Percentiles rank a stretch among this genome's conserved stretches.
These are phyloP conservation scores for Trichoderma asperellum DNA, from an alignment of 2,329 filamentous ascomycete genomes.

Conservation along the genomic window DNA sequence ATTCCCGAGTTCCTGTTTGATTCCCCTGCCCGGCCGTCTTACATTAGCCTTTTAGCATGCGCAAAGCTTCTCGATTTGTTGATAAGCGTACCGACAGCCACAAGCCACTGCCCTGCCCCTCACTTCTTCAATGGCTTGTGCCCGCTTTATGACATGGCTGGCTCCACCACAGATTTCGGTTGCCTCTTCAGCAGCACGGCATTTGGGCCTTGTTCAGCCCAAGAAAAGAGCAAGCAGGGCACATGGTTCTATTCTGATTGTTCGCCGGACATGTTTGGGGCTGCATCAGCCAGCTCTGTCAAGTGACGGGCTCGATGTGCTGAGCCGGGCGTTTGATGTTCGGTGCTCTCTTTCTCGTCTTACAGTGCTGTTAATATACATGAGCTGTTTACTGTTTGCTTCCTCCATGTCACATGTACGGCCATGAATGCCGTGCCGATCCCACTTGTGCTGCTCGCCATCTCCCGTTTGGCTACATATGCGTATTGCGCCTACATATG, in stretches of 20 bases:
- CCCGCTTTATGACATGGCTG: conserved; percentile 22
- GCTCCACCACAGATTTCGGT: conserved; percentile 12
- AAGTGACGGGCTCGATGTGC: conserved; percentile 4
- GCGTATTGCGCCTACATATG: background rate
- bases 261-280: background rate
- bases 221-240: conserved; percentile 11
- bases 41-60: background rate
- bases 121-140: conserved; percentile 1
- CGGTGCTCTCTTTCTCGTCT: background rate
- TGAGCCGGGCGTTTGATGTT: background rate
- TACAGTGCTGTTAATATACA: background rate
- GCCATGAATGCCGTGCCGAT: background rate
- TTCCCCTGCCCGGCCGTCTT: background rate
- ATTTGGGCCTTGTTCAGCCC: conserved; percentile 1
- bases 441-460: background rate
- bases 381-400: background rate
- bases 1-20: conserved; percentile 13
- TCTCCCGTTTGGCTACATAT: background rate
- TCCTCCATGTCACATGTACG: background rate
- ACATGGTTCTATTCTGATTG: background rate
- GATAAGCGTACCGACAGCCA: background rate
- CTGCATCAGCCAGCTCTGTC: conserved; percentile 3
- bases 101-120: conserved; percentile 15
- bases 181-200: conserved; percentile 10
- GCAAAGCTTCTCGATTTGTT: conserved; percentile 3